phyloP scores from a whole-genome alignment of 257 asterid genomes.

The Ilex aquifolium region DNA sequence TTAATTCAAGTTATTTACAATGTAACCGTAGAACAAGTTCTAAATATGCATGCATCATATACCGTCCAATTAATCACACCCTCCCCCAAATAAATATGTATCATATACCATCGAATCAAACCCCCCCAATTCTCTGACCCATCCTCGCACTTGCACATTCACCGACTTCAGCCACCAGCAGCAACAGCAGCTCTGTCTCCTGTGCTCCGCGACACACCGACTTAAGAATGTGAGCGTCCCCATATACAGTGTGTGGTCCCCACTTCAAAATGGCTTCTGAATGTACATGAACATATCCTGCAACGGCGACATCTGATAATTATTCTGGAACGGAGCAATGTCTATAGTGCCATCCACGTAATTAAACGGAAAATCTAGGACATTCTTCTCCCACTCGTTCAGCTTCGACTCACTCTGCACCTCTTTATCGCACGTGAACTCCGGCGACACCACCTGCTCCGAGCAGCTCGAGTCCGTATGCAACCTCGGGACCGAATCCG shows the following conservation, averaged over 20 bases:
- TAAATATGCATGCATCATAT: too few relatives aligned
- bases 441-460: slow-evolving; percentile 46
- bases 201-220: too few relatives aligned
- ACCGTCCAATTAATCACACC: too few relatives aligned
- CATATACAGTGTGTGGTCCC: background rate
- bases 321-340: background rate
- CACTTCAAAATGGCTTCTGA: slow-evolving; percentile 8
- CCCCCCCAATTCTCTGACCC: too few relatives aligned
- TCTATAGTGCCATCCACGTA: background rate
- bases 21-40: too few relatives aligned
- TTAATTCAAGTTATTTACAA: too few relatives aligned
- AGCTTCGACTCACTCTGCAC: slow-evolving; percentile 56
- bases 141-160: too few relatives aligned
- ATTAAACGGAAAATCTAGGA: slow-evolving; percentile 7
- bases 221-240: too few relatives aligned
- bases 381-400: slow-evolving; percentile 21
- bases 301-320: slow-evolving; percentile 8
- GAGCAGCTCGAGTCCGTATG: slow-evolving; percentile 65
- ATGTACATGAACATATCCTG: slow-evolving; percentile 15
- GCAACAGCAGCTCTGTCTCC: too few relatives aligned
- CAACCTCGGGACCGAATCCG: slow-evolving; percentile 49
- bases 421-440: slow-evolving; percentile 43
- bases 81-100: too few relatives aligned
- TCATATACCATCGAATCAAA: too few relatives aligned
- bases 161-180: too few relatives aligned